A percentile compares a stretch with the other conserved stretches of the same genome.
Conservation (phyloP, 2,329 filamentous ascomycete species). For the Verticillium nubilum region DNA sequence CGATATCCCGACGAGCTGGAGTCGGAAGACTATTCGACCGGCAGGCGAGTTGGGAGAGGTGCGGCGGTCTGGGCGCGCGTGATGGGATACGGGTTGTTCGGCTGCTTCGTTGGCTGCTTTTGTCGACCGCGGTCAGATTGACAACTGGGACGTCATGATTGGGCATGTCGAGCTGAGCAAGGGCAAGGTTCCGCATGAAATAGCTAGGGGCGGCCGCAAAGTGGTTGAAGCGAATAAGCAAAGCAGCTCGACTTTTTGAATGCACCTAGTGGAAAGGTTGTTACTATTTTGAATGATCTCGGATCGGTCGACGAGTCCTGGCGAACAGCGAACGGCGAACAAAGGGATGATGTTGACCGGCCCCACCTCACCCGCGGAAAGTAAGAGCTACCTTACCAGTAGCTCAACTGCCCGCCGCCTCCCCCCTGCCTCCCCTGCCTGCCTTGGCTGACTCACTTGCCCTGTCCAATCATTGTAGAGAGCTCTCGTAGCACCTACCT, state of each 20-base stretch:
- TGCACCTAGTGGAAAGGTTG: background rate
- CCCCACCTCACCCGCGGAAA: background rate
- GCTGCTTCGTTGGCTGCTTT: background rate
- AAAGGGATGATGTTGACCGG: background rate
- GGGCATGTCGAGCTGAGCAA: background rate
- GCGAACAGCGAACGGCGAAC: background rate
- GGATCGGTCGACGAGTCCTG: background rate
- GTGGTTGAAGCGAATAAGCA: background rate
- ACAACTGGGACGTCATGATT: background rate
- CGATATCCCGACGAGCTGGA: background rate
- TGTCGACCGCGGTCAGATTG: background rate
- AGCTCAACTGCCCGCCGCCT: no score
- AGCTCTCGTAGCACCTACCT: background rate
- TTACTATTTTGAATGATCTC: background rate
- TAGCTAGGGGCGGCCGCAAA: background rate
- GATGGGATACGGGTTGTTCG: background rate
- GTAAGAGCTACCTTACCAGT: background rate
- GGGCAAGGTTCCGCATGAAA: background rate
- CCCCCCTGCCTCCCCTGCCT: background rate
- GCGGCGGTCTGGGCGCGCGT: background rate
- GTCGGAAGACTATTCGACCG: background rate
- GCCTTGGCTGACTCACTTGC: background rate
- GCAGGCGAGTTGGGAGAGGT: background rate
- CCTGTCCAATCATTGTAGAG: background rate
- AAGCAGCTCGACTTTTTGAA: background rate